Percentiles rank a stretch among this genome's conserved stretches.
phyloP scores from a whole-genome alignment of 768 basidiomycete species.

The Mycena galericulata region DNA sequence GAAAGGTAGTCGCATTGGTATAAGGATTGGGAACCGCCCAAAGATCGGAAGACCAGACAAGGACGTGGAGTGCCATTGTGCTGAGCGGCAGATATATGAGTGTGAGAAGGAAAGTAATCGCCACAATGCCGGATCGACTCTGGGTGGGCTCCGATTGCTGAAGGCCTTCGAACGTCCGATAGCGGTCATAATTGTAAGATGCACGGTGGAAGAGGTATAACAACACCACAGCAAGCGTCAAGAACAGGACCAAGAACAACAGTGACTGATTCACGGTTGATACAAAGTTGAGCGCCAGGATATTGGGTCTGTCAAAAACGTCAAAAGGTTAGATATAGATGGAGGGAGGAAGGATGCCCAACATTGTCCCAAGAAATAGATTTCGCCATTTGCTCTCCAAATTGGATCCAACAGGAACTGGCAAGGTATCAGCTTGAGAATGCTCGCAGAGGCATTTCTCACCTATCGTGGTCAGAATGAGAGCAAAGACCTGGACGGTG shows the following conservation, averaged over 20 bases:
- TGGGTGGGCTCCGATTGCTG: constrained; percentile 57
- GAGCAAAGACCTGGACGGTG: constrained; percentile 77
- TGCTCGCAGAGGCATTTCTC: constrained; percentile 17
- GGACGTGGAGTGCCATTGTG: constrained; percentile 80
- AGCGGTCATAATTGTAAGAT: constrained; percentile 60
- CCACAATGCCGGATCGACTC: constrained; percentile 65
- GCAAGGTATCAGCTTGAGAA: constrained; percentile 4
- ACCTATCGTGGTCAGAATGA: constrained; percentile 78
- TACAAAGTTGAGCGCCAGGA: constrained; percentile 81
- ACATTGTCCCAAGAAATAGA: constrained; percentile 78
- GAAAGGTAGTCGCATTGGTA: constrained; percentile 62
- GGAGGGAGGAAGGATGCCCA: constrained; percentile 40
- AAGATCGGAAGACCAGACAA: constrained; percentile 83
- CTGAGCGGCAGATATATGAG: constrained; percentile 82
- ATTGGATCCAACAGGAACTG: constrained; percentile 55
- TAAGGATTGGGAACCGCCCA: constrained; percentile 82
- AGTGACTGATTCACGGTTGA: constrained; percentile 70
- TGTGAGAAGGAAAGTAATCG: constrained; percentile 73
- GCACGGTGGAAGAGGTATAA: constrained; percentile 71
- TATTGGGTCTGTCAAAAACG: constrained; percentile 66
- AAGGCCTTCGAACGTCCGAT: constrained; percentile 65
- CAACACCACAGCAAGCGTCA: constrained; percentile 62
- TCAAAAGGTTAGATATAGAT: constrained; percentile 18
- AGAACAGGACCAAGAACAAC: constrained; percentile 69
- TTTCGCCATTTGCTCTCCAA: constrained; percentile 65